Evolutionary conservation across 345 rosid species (phyloP), one percentile per base, ranked within the genome.

Genomic region (Populus ilicifolia): DNA sequence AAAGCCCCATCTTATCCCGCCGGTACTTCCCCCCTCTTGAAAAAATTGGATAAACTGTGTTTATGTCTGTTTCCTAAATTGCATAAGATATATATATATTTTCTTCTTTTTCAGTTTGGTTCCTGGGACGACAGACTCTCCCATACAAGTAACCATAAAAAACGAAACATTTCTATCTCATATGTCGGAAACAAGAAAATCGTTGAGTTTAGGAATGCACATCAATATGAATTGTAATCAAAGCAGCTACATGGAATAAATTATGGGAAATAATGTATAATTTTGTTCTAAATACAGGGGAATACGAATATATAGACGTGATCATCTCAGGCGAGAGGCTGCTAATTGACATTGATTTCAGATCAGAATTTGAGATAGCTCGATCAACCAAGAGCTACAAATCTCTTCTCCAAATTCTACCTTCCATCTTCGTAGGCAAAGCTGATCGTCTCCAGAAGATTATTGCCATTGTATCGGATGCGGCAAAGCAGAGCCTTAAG

Each of bases 361-460:
- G 97, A 83, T 96, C 99, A 23, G 98, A 96, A 87, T 96, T 96
- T 84, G 99, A 95, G 70, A 90, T 93, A 25, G 99, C 93, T 21
- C 83, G 99, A 72, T 88, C 97, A 35, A 96, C 97, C 1, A 85
- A 88, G 41, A 79, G 89, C 0, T 96, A 91, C 86, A 96, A 85
- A 75, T 86, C 93, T 63, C 75, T 93, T 36, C 93, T 96, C 62
- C 96, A 90, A 82, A 79, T 83, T 65, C 84, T 96, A 75, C 99
- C 99, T 75, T 84, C 79, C 78, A 88, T 96, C 35, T 93, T 92
- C 82, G 97, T 93, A 71, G 99, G 99, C 1, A 93, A 92, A 81
- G 74, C 92, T 27, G 96, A 93, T 69, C 96, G 98, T 72, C 85
- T 96, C 11, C 85, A 84, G 38, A 93, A 90, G 87, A 96, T 96